Evolutionary conservation across 176 grass and related monocot species (phyloP).

Genomic region (Carex scoparia): DNA sequence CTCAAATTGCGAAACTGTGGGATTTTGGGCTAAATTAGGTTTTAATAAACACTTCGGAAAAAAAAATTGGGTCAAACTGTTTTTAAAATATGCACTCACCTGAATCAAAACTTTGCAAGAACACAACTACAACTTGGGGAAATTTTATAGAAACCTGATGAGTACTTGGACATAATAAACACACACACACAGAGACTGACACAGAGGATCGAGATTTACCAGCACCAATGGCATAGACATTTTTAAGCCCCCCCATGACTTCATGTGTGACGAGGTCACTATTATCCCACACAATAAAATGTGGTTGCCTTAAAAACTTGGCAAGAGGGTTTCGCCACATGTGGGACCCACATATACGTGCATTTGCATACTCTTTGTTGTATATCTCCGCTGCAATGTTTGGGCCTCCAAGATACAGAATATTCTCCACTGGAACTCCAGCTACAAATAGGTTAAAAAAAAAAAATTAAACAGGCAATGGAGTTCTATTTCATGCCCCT

Average conservation of each 20-base stretch:
- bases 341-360: slow-evolving; percentile 83
- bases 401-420: slow-evolving; percentile 95
- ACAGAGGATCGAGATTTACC: slow-evolving; percentile 40
- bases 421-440: slow-evolving; percentile 93
- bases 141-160: neutral
- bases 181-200: neutral
- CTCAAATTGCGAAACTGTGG: neutral
- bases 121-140: neutral
- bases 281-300: slow-evolving; percentile 99
- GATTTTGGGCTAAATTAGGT: neutral
- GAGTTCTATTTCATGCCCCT: neutral
- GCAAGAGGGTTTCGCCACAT: slow-evolving; percentile 89
- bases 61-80: neutral
- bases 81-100: neutral
- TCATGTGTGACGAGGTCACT: slow-evolving; percentile 97
- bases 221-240: slow-evolving; percentile 95
- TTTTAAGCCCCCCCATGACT: slow-evolving; percentile 97
- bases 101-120: neutral
- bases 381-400: slow-evolving; percentile 99
- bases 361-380: slow-evolving; percentile 98
- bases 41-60: neutral
- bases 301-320: slow-evolving; percentile 84
- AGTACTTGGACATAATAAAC: neutral
- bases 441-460: slow-evolving; percentile 35
- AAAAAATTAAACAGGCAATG: neutral